phyloP scores from a whole-genome alignment of 345 rosid species.

The Brassica nigra region DNA sequence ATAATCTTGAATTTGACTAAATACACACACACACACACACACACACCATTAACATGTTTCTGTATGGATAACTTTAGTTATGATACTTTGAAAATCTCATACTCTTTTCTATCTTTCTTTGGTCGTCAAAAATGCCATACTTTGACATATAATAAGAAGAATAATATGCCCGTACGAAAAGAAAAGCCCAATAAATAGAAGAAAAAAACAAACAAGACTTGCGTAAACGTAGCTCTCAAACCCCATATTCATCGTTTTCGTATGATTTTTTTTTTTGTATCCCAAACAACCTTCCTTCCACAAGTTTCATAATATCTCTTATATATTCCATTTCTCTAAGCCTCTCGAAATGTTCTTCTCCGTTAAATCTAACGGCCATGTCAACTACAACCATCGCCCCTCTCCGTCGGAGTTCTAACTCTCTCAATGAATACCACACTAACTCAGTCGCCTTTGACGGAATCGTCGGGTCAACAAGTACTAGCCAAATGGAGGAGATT shows the following conservation, averaged over 20 bases:
- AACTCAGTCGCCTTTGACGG: slow-evolving; percentile 16
- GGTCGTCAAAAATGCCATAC: slow-evolving; percentile 2
- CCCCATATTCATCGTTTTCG: slow-evolving; percentile 26
- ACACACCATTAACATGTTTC: not conserved
- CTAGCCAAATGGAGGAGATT: slow-evolving; percentile 11
- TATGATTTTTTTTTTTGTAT: slow-evolving; percentile 28
- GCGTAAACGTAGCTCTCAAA: slow-evolving; percentile 22
- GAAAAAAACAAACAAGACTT: not conserved
- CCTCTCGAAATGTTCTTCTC: slow-evolving; percentile 27
- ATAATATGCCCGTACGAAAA: slow-evolving; percentile 25
- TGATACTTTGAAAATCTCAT: slow-evolving; percentile 10
- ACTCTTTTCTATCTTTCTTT: slow-evolving; percentile 9
- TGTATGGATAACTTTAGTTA: not conserved
- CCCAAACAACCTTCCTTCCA: slow-evolving; percentile 10
- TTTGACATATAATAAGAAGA: not conserved
- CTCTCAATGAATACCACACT: slow-evolving; percentile 16
- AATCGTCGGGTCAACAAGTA: not conserved
- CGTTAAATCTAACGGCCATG: slow-evolving; percentile 33
- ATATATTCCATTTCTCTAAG: slow-evolving; percentile 19
- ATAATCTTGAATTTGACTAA: not conserved
- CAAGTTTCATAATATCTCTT: slow-evolving; percentile 24
- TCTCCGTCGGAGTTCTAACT: slow-evolving; percentile 35
- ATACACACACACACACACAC: no score
- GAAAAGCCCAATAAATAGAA: slow-evolving; percentile 12
- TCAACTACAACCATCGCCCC: slow-evolving; percentile 32